phyloP scores from a whole-genome alignment of 2,329 filamentous ascomycete genomes.

The Phaeosphaeriaceae sp. region DNA sequence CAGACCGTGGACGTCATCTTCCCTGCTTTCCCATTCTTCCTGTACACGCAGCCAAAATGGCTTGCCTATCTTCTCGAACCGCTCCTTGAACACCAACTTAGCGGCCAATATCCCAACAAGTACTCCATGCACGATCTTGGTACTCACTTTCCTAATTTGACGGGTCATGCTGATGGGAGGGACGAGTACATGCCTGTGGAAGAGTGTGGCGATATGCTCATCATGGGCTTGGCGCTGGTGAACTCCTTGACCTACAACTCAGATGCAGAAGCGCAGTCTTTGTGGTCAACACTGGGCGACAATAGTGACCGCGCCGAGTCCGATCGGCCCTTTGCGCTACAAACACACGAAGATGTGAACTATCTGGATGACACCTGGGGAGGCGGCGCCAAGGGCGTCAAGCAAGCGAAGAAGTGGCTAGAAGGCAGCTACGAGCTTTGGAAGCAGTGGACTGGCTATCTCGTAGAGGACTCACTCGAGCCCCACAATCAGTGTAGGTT shows the following conservation, averaged over 20 bases:
- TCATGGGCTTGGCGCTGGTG: conserved; percentile 79
- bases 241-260: conserved; percentile 74
- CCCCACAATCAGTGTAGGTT: conserved; percentile 72
- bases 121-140: conserved; percentile 82
- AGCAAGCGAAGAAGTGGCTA: conserved; percentile 70
- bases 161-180: conserved; percentile 72
- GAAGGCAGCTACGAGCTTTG: conserved; percentile 73
- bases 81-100: conserved; percentile 80
- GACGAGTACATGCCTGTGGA: conserved; percentile 81
- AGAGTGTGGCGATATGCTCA: conserved; percentile 82
- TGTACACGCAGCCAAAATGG: conserved; percentile 85
- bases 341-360: conserved; percentile 56
- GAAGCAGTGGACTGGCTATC: conserved; percentile 79
- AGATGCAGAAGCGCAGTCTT: conserved; percentile 62
- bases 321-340: conserved; percentile 57
- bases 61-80: conserved; percentile 80
- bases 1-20: conserved; percentile 91
- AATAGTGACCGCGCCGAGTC: conserved; percentile 25
- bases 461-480: conserved; percentile 76
- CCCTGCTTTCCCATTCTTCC: conserved; percentile 83
- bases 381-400: conserved; percentile 60
- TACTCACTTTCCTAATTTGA: conserved; percentile 76
- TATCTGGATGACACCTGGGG: conserved; percentile 70
- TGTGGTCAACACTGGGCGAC: conserved; percentile 60
- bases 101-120: conserved; percentile 82